Evolutionary conservation across 1,139 yeast genomes (phyloP).

Genomic region (Zygosaccharomyces pseudobailii): DNA sequence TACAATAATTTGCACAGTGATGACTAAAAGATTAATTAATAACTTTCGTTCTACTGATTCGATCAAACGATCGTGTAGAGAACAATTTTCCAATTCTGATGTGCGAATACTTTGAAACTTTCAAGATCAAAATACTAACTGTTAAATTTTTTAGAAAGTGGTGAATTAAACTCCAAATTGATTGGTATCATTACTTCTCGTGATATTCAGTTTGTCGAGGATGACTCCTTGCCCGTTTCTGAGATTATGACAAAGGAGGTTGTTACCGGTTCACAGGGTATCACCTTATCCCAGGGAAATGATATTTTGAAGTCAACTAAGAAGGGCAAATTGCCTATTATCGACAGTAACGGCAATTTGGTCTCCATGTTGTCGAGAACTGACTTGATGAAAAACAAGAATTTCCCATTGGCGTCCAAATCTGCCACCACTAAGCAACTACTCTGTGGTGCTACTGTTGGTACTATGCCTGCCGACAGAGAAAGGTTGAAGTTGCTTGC

Average conservation of each 20-base stretch:
- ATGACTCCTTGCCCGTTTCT: conserved; percentile 54
- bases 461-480: conserved; percentile 86
- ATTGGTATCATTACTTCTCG: conserved; percentile 95
- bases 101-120: not conserved
- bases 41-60: conserved; percentile 99
- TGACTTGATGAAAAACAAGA: conserved; percentile 92
- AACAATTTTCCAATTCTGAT: conserved; percentile 43
- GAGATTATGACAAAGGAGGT: conserved; percentile 89
- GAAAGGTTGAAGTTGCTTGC: conserved; percentile 79
- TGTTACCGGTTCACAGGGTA: conserved; percentile 78
- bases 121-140: conserved; percentile 5
- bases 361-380: conserved; percentile 90
- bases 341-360: conserved; percentile 70
- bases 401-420: conserved; percentile 92
- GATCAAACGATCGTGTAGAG: conserved; percentile 99
- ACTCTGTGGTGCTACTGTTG: conserved; percentile 98
- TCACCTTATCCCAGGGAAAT: conserved; percentile 81
- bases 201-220: conserved; percentile 92
- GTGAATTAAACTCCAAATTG: conserved; percentile 82
- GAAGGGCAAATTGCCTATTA: conserved; percentile 95
- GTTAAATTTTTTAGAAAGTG: conserved; percentile 51
- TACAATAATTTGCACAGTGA: conserved; percentile 40
- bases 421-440: conserved; percentile 90
- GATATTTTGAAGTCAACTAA: conserved; percentile 85
- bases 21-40: conserved; percentile 51